A percentile compares a stretch with the other conserved stretches of the same genome.
These are phyloP conservation scores for Pseudozyma pruni DNA, from an alignment of 1,284 basidiomycete genomes.

Conservation along the genomic window DNA sequence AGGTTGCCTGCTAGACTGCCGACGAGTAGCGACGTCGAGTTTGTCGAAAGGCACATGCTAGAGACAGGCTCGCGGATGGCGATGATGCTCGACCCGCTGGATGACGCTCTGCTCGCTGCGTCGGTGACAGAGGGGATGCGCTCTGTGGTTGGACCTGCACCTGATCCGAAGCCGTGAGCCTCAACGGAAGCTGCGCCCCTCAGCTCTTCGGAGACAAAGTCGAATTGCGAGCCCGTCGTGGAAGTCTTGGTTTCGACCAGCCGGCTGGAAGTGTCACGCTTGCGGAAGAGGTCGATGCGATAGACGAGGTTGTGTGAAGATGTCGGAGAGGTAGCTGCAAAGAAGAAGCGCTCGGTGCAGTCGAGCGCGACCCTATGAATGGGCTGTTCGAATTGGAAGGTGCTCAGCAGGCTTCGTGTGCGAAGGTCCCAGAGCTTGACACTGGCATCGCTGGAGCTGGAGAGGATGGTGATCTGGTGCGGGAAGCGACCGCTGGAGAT, in stretches of 20 bases:
- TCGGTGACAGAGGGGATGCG: constrained; percentile 18
- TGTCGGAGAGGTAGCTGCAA: constrained; percentile 73
- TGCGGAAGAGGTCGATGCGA: constrained; percentile 81
- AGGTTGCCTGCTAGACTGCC: constrained; percentile 73
- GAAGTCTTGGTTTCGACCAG: constrained; percentile 26
- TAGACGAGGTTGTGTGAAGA: constrained; percentile 75
- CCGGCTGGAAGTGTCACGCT: constrained; percentile 49
- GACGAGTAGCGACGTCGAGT: constrained; percentile 73
- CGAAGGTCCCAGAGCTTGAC: constrained; percentile 91
- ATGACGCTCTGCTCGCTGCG: constrained; percentile 12
- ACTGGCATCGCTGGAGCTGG: constrained; percentile 87
- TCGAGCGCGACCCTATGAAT: constrained; percentile 81
- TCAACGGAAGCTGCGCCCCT: constrained; percentile 26
- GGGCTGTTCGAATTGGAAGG: constrained; percentile 80
- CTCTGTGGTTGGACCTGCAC: constrained; percentile 18
- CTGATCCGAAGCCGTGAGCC: constrained; percentile 28
- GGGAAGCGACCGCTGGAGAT: constrained; percentile 84
- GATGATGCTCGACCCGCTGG: constrained; percentile 36
- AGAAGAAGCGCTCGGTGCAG: constrained; percentile 84
- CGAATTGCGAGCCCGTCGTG: constrained; percentile 21
- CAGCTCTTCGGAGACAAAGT: constrained; percentile 39
- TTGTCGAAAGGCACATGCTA: constrained; percentile 78
- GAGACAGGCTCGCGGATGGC: constrained; percentile 71
- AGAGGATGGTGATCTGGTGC: constrained; percentile 77
- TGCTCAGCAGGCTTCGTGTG: constrained; percentile 80